These are phyloP conservation scores for Domatiomyces globalis DNA, from an alignment of 2,329 filamentous ascomycete genomes.

Conservation along the genomic window DNA sequence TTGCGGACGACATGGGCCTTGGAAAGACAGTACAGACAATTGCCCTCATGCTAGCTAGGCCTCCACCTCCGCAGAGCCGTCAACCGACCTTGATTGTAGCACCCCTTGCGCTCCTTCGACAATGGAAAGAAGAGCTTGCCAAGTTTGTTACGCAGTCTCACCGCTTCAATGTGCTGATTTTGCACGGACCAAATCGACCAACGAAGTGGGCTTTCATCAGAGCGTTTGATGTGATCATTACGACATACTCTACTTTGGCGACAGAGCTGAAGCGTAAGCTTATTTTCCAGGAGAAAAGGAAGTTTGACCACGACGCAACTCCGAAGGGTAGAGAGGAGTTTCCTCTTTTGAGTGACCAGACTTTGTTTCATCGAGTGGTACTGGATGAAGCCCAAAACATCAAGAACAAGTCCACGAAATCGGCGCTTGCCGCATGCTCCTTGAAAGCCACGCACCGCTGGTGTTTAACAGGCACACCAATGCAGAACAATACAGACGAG, in stretches of 20 bases:
- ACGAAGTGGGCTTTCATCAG: constrained; percentile 46
- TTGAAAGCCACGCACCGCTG: constrained; percentile 51
- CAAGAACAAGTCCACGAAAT: constrained; percentile 56
- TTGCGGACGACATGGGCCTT: constrained; percentile 71
- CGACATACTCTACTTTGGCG: constrained; percentile 60
- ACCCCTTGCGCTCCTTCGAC: constrained; percentile 63
- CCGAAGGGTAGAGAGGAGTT: constrained; percentile 24
- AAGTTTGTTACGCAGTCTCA: constrained; percentile 49
- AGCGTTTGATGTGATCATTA: constrained; percentile 59
- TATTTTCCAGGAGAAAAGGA: constrained; percentile 37
- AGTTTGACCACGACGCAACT: constrained; percentile 18
- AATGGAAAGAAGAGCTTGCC: constrained; percentile 71
- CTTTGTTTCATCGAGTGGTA: constrained; percentile 54
- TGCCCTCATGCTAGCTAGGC: constrained; percentile 57
- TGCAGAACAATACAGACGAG: constrained; percentile 76
- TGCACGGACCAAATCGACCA: constrained; percentile 51
- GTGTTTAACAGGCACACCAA: constrained; percentile 68
- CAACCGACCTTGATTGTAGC: constrained; percentile 74
- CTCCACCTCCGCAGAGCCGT: constrained; percentile 41
- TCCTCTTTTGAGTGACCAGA: constrained; percentile 46
- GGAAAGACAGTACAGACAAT: constrained; percentile 76
- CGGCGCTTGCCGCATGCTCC: constrained; percentile 44
- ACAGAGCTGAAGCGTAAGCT: constrained; percentile 51
- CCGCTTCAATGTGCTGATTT: constrained; percentile 50
- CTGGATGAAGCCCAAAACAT: constrained; percentile 70